Conservation (phyloP, 2,329 filamentous ascomycete species). For the Catunica adiposa region DNA sequence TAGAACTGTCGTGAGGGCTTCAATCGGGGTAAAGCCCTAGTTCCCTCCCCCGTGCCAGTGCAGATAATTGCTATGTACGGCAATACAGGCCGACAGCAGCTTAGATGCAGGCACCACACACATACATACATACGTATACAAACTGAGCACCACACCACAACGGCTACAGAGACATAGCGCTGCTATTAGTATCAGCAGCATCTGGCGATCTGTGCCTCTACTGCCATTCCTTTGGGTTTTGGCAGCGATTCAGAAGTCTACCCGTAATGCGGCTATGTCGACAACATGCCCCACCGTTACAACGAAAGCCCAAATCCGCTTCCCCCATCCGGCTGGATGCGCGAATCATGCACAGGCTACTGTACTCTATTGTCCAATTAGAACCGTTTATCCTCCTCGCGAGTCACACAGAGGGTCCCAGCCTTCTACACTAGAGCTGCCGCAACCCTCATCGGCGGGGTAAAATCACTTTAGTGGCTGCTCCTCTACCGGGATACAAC, state of each 20-base stretch:
- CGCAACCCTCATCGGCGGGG: slow-evolving; percentile 8
- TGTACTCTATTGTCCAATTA: slow-evolving; percentile 2
- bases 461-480: slow-evolving; percentile 11
- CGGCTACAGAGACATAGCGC: not conserved
- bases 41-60: too few species aligned
- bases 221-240: too few species aligned
- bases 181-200: not conserved
- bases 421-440: not conserved
- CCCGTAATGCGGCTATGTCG: not conserved
- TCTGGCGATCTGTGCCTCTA: too few species aligned
- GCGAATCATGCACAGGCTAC: not conserved
- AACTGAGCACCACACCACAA: too few species aligned
- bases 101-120: slow-evolving; percentile 2
- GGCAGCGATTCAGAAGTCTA: too few species aligned
- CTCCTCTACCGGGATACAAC: slow-evolving; percentile 6
- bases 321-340: not conserved
- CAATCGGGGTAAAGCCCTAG: too few species aligned
- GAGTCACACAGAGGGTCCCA: slow-evolving; percentile 10
- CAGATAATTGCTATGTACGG: too few species aligned
- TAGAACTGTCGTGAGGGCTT: too few species aligned
- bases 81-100: not conserved
- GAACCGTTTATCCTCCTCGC: not conserved
- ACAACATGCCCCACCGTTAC: not conserved
- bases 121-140: not conserved
- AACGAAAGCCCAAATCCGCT: not conserved